These are phyloP conservation scores for Phellopilus nigrolimitatus DNA, from an alignment of 1,284 basidiomycete species.

Conservation along the genomic window DNA sequence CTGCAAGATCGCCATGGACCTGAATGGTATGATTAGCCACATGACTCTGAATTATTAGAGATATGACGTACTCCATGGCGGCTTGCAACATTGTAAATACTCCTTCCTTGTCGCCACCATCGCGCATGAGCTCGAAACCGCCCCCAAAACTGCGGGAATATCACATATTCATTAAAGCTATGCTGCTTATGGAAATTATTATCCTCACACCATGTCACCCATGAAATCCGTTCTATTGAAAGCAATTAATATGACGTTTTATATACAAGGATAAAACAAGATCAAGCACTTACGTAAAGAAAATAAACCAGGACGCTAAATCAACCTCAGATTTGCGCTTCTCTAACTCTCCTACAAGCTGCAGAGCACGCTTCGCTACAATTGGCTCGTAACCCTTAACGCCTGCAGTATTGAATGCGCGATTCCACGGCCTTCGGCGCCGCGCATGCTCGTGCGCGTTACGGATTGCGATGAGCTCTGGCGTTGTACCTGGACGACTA, in stretches of 20 bases:
- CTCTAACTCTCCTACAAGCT: constrained; percentile 31
- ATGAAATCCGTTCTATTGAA: constrained; percentile 36
- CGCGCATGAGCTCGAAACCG: too few species aligned
- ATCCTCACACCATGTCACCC: constrained; percentile 34
- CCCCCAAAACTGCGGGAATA: too few species aligned
- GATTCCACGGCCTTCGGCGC: too few species aligned
- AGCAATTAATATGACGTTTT: not conserved
- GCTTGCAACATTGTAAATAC: too few species aligned
- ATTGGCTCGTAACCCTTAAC: too few species aligned
- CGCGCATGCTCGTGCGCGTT: too few species aligned
- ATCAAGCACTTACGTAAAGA: constrained; percentile 31
- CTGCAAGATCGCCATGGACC: constrained; percentile 1
- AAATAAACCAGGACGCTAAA: too few species aligned
- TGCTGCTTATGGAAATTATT: too few species aligned
- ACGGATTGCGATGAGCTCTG: constrained; percentile 40
- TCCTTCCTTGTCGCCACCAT: too few species aligned
- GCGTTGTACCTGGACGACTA: constrained; percentile 21
- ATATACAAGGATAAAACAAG: constrained; percentile 13
- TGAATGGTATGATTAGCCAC: not conserved
- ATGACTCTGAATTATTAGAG: not conserved
- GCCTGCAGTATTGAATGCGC: too few species aligned
- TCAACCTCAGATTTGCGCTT: constrained; percentile 8
- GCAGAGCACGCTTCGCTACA: constrained; percentile 30
- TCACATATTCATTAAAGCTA: not conserved
- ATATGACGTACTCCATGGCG: constrained; percentile 2